phyloP scores from a whole-genome alignment of 352 stramenopile species.

The Pythium insidiosum region DNA sequence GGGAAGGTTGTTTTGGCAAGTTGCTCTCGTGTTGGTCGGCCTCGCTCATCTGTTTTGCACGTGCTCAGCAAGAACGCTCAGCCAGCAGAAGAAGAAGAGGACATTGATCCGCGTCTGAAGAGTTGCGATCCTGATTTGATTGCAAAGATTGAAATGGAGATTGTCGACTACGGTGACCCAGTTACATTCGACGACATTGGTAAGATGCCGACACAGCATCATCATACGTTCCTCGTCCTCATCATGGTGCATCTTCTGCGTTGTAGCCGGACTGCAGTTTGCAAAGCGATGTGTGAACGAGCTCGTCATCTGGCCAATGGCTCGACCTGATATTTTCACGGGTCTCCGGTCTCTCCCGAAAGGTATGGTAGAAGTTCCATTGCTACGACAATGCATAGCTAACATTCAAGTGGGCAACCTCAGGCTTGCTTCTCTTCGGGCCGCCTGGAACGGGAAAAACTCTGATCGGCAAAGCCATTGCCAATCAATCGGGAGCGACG shows the following conservation, averaged over 20 bases:
- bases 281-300: slow-evolving; percentile 98
- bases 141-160: slow-evolving; percentile 96
- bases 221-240: neutral
- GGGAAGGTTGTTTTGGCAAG: too few species aligned
- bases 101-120: slow-evolving; percentile 91
- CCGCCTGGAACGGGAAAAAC: slow-evolving; percentile 96
- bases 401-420: too few species aligned
- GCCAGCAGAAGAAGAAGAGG: slow-evolving; percentile 52
- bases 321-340: slow-evolving; percentile 96
- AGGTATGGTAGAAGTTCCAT: too few species aligned
- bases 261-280: slow-evolving; percentile 90
- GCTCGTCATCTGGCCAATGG: slow-evolving; percentile 98
- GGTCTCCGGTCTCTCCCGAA: slow-evolving; percentile 90
- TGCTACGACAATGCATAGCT: too few species aligned
- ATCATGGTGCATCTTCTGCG: neutral
- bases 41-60: too few species aligned
- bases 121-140: slow-evolving; percentile 94
- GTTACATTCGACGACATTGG: slow-evolving; percentile 97
- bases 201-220: too few species aligned
- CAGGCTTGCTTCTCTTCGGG: slow-evolving; percentile 93
- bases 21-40: too few species aligned
- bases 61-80: slow-evolving; percentile 3
- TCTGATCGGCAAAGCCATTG: slow-evolving; percentile 99
- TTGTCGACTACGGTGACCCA: slow-evolving; percentile 90
- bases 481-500: slow-evolving; percentile 94